Evolutionary conservation across 1,139 yeast species (phyloP).

Genomic region (Yarrowia galli): DNA sequence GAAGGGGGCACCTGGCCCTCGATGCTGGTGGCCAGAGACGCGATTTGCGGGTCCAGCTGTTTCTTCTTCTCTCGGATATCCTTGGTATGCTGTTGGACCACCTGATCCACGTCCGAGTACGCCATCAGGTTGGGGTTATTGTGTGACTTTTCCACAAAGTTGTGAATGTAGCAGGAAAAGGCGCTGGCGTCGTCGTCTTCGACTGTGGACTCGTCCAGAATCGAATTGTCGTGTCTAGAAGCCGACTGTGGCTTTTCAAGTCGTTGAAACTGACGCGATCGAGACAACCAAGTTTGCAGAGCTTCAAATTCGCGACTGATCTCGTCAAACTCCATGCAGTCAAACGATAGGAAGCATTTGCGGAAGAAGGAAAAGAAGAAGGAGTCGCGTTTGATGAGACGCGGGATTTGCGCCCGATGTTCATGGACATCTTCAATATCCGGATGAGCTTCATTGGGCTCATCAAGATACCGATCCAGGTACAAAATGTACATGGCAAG

Average conservation of each 20-base stretch:
- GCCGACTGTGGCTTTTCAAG: background rate
- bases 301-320: slow-evolving; percentile 14
- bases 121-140: slow-evolving; percentile 31
- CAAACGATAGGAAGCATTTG: slow-evolving; percentile 30
- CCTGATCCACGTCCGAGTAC: slow-evolving; percentile 31
- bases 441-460: slow-evolving; percentile 27
- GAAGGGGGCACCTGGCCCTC: slow-evolving; percentile 58
- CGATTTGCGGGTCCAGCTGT: slow-evolving; percentile 26
- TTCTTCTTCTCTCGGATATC: slow-evolving; percentile 30
- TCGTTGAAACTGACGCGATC: background rate
- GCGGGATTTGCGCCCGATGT: slow-evolving; percentile 7
- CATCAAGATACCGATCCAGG: slow-evolving; percentile 32
- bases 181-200: slow-evolving; percentile 15
- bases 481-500: slow-evolving; percentile 26
- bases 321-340: slow-evolving; percentile 35
- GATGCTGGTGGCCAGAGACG: slow-evolving; percentile 24
- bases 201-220: background rate
- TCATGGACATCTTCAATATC: slow-evolving; percentile 12
- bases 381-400: slow-evolving; percentile 34
- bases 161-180: slow-evolving; percentile 22
- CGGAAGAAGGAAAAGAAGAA: slow-evolving; percentile 29
- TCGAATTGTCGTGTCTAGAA: background rate
- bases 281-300: slow-evolving; percentile 7
- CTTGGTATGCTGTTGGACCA: slow-evolving; percentile 30
- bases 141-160: slow-evolving; percentile 21